Evolutionary conservation across 768 basidiomycete genomes (phyloP).

Genomic region (Lactifluus pinguis): DNA sequence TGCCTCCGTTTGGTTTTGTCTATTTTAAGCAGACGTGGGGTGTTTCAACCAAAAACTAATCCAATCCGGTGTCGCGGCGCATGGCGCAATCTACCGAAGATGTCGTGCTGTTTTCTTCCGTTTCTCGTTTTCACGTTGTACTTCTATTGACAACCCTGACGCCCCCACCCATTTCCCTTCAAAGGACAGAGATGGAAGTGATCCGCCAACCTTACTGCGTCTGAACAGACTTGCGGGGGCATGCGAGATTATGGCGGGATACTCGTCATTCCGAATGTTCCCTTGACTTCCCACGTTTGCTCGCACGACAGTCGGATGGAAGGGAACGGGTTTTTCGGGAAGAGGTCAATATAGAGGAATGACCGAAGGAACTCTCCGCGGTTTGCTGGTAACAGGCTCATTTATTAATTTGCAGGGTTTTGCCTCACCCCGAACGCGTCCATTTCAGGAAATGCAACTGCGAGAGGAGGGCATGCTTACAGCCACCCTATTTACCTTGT

Average conservation of each 20-base stretch:
- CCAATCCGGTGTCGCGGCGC: neutral
- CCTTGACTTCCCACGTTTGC: neutral
- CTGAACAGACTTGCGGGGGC: neutral
- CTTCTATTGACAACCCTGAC: neutral
- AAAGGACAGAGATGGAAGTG: neutral
- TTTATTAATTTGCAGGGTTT: neutral
- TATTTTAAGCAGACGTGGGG: neutral
- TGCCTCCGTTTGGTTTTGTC: neutral
- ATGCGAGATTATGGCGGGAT: neutral
- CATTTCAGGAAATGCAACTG: neutral
- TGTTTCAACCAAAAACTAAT: no score
- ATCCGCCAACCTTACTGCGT: neutral
- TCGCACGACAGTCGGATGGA: conserved; percentile 2
- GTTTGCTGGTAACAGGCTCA: neutral
- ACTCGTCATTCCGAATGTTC: neutral
- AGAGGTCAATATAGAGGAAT: neutral
- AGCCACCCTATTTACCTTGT: neutral
- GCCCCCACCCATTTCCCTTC: neutral
- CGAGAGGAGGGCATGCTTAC: neutral
- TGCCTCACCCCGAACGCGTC: neutral
- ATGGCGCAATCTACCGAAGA: neutral
- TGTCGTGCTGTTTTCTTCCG: neutral
- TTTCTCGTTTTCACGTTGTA: neutral
- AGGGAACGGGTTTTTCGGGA: neutral
- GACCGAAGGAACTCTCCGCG: neutral